Evolutionary conservation across 768 basidiomycete species (phyloP), one percentile per base, ranked within the genome.

Genomic region (Boletus edulis): DNA sequence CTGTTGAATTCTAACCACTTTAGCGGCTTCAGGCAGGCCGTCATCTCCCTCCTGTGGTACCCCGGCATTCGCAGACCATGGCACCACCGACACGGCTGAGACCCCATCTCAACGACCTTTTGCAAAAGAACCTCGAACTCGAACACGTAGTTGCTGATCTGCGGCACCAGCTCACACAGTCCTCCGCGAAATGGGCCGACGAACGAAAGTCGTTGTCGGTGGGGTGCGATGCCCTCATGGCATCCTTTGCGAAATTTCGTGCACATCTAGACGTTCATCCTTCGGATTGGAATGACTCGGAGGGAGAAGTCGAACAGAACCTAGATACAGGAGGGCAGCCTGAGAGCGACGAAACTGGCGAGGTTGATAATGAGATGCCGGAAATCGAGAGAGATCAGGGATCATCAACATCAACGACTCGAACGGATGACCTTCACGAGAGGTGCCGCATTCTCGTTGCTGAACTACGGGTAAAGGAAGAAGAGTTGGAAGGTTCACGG

Each of bases 211-310:
- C 51, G 34, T 48, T 67, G 34, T 57, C 55, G 46, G 40, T 46
- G 44, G 59, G 58, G 32, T 67, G 66, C 29, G 67, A 67, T 38
- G 12, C 34, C 15, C 67, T 67, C 61, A 67, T 67, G 66, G 64
- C 66, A n/a, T 68, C 67, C 24, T 67, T 67, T 62, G 67, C 67
- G 27, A 67, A 68, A 41, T 68, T 66, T 44, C 66, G 66, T 29
- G 64, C 66, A 35, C 59, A 57, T 4, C 45, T 68, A 1, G 66
- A 67, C 41, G 42, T 53, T 2, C 65, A 68, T 27, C 47, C 58
- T 29, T 52, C 57, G 38, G 64, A 66, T 24, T 55, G 48, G 64
- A 56, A 15, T 3, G 64, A 68, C 46, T 59, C 54, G 20, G 66
- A 67, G 37, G 66, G 61, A 38, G 66, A 68, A 45, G 63, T 61